Evolutionary conservation across 257 asterid genomes (phyloP), one percentile per base, ranked within the genome.

Genomic region (Linderniella brevidens): DNA sequence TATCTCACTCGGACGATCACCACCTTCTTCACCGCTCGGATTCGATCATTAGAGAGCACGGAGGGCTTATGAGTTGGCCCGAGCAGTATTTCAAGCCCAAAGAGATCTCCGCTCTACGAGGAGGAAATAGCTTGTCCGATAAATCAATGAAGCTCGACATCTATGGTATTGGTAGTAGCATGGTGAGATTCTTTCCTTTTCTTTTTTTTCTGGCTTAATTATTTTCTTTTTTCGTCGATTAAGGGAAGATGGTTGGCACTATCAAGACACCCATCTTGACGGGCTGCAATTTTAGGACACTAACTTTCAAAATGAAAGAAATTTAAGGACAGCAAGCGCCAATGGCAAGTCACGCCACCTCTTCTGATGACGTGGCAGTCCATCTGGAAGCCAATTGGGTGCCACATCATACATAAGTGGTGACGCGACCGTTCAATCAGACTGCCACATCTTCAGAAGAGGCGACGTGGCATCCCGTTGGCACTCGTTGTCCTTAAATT

Each of bases 51-150:
- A 59, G 75, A 52, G 75, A 76, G 65, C 71, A 43, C 49, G 47
- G 66, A 38, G 74, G 79, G 44, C 71, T 86, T 11, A 82, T 86
- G 93, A 86, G 79, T 64, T 82, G 93, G 93, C 92, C 92, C 11
- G 76, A 75, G 55, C 78, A 62, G 19, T 47, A 52, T 53, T 64
- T 18, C 53, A 47, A 69, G 20, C 51, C 65, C 13, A 59, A 42
- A 44, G 79, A 63, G 54, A 60, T n/a, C 47, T 36, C 55, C 20
- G 57, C 58, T 58, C 75, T 2, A 25, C 32, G 43, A 50, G 68
- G 56, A 40, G 66, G 44, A n/a, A 63, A 53, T 58, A 71, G 66
- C 64, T 68, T 79, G 64, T 81, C 98, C 38, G 61, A 92, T 16
- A 72, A 71, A 50, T 93, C 94, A 35, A 62, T 79, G 93, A 87